Percentiles rank a stretch among this genome's conserved stretches.
Evolutionary conservation across 768 basidiomycete genomes (phyloP).

Genomic region (Lactarius vividus): DNA sequence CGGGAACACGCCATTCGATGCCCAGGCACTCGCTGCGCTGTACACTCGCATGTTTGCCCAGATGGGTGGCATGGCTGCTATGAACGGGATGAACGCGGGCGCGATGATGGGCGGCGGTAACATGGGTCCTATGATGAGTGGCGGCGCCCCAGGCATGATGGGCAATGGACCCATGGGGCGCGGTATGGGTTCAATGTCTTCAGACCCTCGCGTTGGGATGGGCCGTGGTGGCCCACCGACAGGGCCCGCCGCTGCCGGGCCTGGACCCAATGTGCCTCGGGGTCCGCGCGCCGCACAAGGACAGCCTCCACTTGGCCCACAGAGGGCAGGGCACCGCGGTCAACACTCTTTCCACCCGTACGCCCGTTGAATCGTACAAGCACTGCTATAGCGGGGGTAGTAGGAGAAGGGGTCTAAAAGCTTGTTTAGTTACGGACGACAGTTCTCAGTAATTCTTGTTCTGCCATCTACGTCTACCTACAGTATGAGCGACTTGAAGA

Average conservation of each 20-base stretch:
- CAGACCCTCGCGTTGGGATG: conserved; percentile 29
- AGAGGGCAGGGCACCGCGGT: conserved; percentile 32
- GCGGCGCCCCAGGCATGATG: conserved; percentile 33
- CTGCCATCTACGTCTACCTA: conserved; percentile 2
- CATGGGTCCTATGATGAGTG: conserved; percentile 33
- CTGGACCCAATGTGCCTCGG: conserved; percentile 30
- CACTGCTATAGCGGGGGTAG: conserved; percentile 16
- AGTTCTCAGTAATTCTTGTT: conserved; percentile 14
- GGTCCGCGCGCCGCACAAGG: conserved; percentile 32
- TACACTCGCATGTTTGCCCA: conserved; percentile 90
- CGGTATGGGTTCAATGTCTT: conserved; percentile 29
- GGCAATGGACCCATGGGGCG: conserved; percentile 27
- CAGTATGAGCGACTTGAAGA: background rate
- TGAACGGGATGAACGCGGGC: conserved; percentile 42
- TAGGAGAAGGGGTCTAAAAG: background rate
- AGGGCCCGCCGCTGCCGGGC: conserved; percentile 23
- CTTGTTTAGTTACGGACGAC: conserved; percentile 6
- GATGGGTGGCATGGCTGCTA: conserved; percentile 48
- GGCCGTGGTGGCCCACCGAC: conserved; percentile 22
- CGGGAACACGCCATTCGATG: conserved; percentile 66
- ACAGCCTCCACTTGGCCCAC: conserved; percentile 30
- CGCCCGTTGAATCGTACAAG: conserved; percentile 31
- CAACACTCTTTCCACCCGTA: conserved; percentile 37
- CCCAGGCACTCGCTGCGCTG: conserved; percentile 85
- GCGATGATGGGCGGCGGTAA: conserved; percentile 36